Conservation (phyloP, 1,284 basidiomycete species). For the Rhodotorula sp. region DNA sequence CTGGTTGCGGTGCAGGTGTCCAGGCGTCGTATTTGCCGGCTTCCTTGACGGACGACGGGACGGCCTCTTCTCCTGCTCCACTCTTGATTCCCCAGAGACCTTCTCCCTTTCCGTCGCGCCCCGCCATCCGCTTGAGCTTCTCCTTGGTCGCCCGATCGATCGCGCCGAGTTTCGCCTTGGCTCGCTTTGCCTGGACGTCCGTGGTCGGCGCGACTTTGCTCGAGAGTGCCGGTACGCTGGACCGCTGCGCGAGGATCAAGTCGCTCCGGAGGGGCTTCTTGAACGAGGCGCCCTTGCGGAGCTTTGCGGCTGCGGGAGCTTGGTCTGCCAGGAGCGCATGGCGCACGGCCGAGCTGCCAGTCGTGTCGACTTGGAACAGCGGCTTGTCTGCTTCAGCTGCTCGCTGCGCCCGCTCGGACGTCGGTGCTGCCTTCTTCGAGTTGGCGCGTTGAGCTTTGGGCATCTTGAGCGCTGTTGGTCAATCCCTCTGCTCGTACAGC, state of each 20-base stretch:
- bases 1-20: slow-evolving; percentile 53
- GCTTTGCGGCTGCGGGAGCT: slow-evolving; percentile 18
- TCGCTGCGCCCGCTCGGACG: neutral
- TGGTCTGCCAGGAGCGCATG: slow-evolving; percentile 29
- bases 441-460: slow-evolving; percentile 15
- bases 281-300: slow-evolving; percentile 37
- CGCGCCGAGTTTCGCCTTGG: slow-evolving; percentile 68
- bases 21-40: slow-evolving; percentile 74
- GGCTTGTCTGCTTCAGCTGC: slow-evolving; percentile 6
- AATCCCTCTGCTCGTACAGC: neutral
- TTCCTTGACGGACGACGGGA: slow-evolving; percentile 62
- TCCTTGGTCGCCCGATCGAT: slow-evolving; percentile 83
- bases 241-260: slow-evolving; percentile 78
- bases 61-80: slow-evolving; percentile 54
- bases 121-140: slow-evolving; percentile 68
- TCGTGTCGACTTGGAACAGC: slow-evolving; percentile 38
- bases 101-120: slow-evolving; percentile 63
- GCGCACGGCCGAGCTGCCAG: slow-evolving; percentile 27
- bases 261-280: slow-evolving; percentile 65
- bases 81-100: slow-evolving; percentile 63
- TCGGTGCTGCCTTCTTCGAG: slow-evolving; percentile 21
- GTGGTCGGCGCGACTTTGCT: slow-evolving; percentile 27
- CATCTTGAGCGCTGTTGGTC: slow-evolving; percentile 6
- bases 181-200: slow-evolving; percentile 44
- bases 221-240: slow-evolving; percentile 68